phyloP scores from a whole-genome alignment of 345 rosid species.

The Eucalyptus erythrocorys region DNA sequence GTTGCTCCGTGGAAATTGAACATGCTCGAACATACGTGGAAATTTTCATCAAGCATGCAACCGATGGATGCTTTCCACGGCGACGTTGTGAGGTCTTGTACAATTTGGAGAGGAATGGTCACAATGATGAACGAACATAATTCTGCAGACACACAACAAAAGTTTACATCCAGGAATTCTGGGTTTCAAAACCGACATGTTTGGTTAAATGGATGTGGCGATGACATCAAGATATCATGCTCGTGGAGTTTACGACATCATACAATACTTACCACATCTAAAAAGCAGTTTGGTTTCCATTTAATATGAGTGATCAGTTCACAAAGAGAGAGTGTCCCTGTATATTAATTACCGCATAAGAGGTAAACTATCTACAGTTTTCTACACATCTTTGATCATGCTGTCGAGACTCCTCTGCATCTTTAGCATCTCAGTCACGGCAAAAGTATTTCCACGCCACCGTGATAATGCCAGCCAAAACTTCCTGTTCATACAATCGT shows the following conservation, averaged over 20 bases:
- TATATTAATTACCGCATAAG: not conserved
- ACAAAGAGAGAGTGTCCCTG: not conserved
- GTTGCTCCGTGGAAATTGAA: not conserved
- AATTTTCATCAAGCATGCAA: not conserved
- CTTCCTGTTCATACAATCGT: not conserved
- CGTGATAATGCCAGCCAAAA: not conserved
- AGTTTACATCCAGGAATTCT: not conserved
- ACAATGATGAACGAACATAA: not conserved
- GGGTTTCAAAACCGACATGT: too few relatives aligned
- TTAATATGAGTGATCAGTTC: not conserved
- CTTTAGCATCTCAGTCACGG: not conserved
- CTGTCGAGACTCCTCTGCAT: not conserved
- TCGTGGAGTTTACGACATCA: not conserved
- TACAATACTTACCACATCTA: not conserved
- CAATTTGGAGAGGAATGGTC: not conserved
- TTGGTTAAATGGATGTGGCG: not conserved
- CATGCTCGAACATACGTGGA: rapidly evolving
- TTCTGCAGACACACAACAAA: not conserved
- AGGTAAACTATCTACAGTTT: not conserved
- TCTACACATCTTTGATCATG: not conserved
- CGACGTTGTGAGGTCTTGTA: not conserved
- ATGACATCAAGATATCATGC: not conserved
- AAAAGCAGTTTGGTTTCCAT: not conserved
- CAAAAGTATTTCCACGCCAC: not conserved
- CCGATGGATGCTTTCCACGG: rapidly evolving